Evolutionary conservation across 148 eudicot genomes (phyloP).

Genomic region (Heliamphora exappendiculata): DNA sequence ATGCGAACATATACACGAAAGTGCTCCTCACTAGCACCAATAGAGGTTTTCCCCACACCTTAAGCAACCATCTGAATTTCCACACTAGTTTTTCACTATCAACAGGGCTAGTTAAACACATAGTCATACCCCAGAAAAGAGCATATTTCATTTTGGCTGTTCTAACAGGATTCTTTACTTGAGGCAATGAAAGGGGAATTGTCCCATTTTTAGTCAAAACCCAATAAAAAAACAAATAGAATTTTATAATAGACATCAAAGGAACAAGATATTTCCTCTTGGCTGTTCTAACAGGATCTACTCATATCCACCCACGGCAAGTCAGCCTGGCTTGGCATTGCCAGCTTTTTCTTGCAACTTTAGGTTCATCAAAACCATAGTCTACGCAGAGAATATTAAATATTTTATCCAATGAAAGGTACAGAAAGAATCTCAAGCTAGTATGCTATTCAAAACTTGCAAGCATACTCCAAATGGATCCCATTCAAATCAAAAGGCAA

Average conservation of each 20-base stretch:
- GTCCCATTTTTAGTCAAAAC: neutral
- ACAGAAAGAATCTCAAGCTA: neutral
- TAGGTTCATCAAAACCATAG: neutral
- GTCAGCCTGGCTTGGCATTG: neutral
- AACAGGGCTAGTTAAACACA: too few species aligned
- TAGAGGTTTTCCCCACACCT: neutral
- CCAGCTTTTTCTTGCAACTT: conserved; percentile 6
- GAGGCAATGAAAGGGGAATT: neutral
- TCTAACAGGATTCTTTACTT: too few species aligned
- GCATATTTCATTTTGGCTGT: too few species aligned
- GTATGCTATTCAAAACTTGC: neutral
- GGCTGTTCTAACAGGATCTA: conserved; percentile 2
- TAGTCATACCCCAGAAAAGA: too few species aligned
- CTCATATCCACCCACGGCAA: conserved; percentile 8
- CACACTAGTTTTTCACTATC: neutral
- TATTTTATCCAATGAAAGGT: neutral
- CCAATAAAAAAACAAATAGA: neutral
- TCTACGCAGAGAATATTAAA: neutral
- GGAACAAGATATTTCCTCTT: neutral
- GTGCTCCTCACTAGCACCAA: neutral
- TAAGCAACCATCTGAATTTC: neutral
- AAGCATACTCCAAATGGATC: conserved; percentile 1
- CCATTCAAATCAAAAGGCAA: neutral
- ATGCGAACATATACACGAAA: neutral
- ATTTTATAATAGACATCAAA: neutral